A percentile compares a stretch with the other conserved stretches of the same genome.
These are phyloP conservation scores for Trifolium pratense DNA, from an alignment of 306 rosid genomes.

Conservation along the genomic window DNA sequence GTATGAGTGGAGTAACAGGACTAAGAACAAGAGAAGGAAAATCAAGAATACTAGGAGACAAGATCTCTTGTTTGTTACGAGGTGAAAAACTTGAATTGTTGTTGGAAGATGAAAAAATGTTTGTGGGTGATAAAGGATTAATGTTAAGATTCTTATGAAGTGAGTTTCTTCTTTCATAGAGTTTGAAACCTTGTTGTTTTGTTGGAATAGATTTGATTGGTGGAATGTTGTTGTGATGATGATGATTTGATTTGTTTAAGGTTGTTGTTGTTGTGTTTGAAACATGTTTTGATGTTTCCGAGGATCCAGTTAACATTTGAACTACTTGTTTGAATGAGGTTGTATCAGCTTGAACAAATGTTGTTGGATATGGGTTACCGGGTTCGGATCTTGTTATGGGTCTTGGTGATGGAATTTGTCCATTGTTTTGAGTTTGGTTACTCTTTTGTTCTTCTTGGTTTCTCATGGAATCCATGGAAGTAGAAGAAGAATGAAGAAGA, in stretches of 20 bases:
- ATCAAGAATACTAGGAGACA: conserved; percentile 90
- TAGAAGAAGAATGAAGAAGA: neutral
- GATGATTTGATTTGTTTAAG: conserved; percentile 47
- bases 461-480: conserved; percentile 62
- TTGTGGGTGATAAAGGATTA: conserved; percentile 60
- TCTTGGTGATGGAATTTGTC: conserved; percentile 43
- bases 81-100: conserved; percentile 58
- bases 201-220: conserved; percentile 71
- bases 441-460: conserved; percentile 28
- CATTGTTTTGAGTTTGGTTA: conserved; percentile 13
- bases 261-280: conserved; percentile 32
- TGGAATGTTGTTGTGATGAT: conserved; percentile 64
- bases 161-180: conserved; percentile 83
- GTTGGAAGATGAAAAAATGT: conserved; percentile 32
- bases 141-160: conserved; percentile 64
- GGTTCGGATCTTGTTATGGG: conserved; percentile 87
- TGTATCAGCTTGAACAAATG: conserved; percentile 92
- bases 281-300: conserved; percentile 70
- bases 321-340: conserved; percentile 92
- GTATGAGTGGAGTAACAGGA: conserved; percentile 86
- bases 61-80: conserved; percentile 66
- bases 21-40: conserved; percentile 83
- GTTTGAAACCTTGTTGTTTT: conserved; percentile 70
- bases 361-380: conserved; percentile 84
- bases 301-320: conserved; percentile 97